Evolutionary conservation across 2,329 filamentous ascomycete genomes (phyloP).

Genomic region (Colletotrichum sp.): DNA sequence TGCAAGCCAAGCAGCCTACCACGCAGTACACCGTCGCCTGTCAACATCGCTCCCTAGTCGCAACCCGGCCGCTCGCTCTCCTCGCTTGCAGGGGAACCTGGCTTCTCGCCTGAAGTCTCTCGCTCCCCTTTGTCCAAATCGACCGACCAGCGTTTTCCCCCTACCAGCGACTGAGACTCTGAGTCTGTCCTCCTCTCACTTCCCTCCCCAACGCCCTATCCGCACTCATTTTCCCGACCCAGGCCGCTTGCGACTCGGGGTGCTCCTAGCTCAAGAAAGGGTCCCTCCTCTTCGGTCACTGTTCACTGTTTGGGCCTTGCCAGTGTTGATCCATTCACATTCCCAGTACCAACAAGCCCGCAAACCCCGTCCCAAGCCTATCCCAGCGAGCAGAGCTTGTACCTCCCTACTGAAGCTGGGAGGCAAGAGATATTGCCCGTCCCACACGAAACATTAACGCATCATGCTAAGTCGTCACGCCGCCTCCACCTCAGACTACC

Average conservation of each 20-base stretch:
- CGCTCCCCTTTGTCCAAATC: constrained; percentile 5
- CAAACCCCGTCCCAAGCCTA: not conserved
- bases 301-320: not conserved
- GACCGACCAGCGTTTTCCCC: not conserved
- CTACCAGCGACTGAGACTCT: not conserved
- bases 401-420: not conserved
- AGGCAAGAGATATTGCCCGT: constrained; percentile 24
- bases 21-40: not conserved
- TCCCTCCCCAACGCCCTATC: not conserved
- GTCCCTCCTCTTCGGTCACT: not conserved
- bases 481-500: constrained; percentile 28
- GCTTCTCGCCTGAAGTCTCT: constrained; percentile 12
- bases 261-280: not conserved
- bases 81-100: constrained; percentile 18
- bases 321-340: not conserved
- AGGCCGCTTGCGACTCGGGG: not conserved
- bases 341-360: not conserved
- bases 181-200: not conserved
- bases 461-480: constrained; percentile 39
- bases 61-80: not conserved
- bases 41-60: not conserved
- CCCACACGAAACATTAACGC: constrained; percentile 39
- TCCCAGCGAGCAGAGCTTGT: not conserved
- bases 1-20: not conserved
- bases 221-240: not conserved